Percentiles rank a stretch among this genome's conserved stretches.
Conservation (phyloP, 352 stramenopile species). For the Pythium volutum region DNA sequence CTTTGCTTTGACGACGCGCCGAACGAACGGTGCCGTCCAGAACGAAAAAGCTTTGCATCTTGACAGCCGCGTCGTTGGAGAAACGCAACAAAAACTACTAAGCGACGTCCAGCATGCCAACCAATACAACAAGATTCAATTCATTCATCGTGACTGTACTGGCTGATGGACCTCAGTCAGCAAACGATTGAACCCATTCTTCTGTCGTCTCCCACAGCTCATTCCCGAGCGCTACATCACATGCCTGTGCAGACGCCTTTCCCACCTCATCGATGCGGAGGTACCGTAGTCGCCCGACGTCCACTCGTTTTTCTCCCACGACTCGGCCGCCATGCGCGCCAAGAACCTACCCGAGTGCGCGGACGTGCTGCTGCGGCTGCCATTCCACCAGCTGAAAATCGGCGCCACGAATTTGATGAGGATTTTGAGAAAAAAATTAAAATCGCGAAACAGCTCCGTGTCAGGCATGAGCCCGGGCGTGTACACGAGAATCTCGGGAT, state of each 20-base stretch:
- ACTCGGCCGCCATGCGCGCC: constrained; percentile 23
- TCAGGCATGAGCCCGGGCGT: constrained; percentile 27
- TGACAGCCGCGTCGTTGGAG: neutral
- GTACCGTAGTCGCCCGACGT: constrained; percentile 25
- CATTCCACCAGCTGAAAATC: constrained; percentile 3
- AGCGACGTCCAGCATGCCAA: too few relatives aligned
- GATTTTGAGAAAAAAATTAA: neutral
- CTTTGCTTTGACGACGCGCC: neutral
- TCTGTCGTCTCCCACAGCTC: constrained; percentile 32
- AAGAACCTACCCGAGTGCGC: constrained; percentile 28
- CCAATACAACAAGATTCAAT: too few relatives aligned
- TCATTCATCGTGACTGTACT: too few relatives aligned
- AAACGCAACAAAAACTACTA: too few relatives aligned
- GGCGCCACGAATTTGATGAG: constrained; percentile 9
- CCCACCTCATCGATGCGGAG: constrained; percentile 26
- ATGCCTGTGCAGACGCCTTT: constrained; percentile 18
- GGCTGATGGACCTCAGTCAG: neutral
- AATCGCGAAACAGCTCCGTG: constrained; percentile 23
- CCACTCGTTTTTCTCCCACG: constrained; percentile 14
- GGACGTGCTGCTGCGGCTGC: constrained; percentile 16
- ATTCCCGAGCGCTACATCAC: constrained; percentile 21
- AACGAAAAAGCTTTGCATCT: neutral
- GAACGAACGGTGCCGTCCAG: neutral
- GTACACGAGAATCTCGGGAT: constrained; percentile 26
- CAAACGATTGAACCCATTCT: constrained; percentile 15